A percentile compares a stretch with the other conserved stretches of the same genome.
phyloP scores from a whole-genome alignment of 805 yeast genomes.

The Teunomyces stri region DNA sequence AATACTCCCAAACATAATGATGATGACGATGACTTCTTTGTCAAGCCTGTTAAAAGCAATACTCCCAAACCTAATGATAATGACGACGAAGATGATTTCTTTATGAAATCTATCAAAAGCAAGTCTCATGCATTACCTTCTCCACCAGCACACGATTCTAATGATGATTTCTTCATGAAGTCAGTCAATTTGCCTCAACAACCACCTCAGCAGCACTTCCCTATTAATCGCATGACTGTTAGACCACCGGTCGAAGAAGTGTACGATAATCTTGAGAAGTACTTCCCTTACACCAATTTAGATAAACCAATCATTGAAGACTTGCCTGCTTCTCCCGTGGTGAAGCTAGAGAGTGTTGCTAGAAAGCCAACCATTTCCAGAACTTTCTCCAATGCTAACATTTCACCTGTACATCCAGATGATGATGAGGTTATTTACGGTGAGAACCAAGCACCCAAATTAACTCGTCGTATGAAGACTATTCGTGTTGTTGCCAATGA shows the following conservation, averaged over 20 bases:
- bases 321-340: slow-evolving; percentile 54
- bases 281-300: slow-evolving; percentile 88
- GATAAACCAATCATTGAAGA: slow-evolving; percentile 88
- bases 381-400: slow-evolving; percentile 43
- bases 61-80: slow-evolving; percentile 20
- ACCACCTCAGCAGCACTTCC: background rate
- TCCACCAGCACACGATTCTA: background rate
- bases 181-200: background rate
- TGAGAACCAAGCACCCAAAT: slow-evolving; percentile 36
- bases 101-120: slow-evolving; percentile 12
- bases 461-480: slow-evolving; percentile 72
- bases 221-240: slow-evolving; percentile 48
- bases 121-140: background rate
- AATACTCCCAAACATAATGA: slow-evolving; percentile 14
- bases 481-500: slow-evolving; percentile 92
- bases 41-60: slow-evolving; percentile 14
- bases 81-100: slow-evolving; percentile 15
- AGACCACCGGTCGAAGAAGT: slow-evolving; percentile 96
- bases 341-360: background rate
- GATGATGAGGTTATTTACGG: slow-evolving; percentile 37
- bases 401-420: slow-evolving; percentile 30
- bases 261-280: slow-evolving; percentile 85
- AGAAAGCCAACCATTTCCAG: slow-evolving; percentile 38
- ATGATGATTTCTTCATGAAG: slow-evolving; percentile 6
- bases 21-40: slow-evolving; percentile 16